A percentile compares a stretch with the other conserved stretches of the same genome.
These are phyloP conservation scores for Wickerhamomyces alni DNA, from an alignment of 805 yeast genomes.

Conservation along the genomic window DNA sequence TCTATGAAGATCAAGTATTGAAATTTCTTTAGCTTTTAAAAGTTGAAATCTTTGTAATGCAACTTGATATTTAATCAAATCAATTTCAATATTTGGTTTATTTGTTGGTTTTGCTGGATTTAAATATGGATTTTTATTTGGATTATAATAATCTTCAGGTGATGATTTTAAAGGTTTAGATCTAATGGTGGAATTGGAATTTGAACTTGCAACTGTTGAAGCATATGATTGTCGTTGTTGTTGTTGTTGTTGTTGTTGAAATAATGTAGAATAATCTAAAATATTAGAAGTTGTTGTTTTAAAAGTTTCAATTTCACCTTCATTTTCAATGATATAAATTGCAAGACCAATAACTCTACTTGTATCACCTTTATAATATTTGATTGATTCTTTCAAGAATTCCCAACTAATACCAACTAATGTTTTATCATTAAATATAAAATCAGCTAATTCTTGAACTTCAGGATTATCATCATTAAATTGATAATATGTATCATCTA, in stretches of 20 bases:
- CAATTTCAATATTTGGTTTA: neutral
- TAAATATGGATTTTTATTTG: neutral
- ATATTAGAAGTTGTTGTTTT: slow-evolving; percentile 5
- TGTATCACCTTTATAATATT: slow-evolving; percentile 40
- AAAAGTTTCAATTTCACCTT: slow-evolving; percentile 25
- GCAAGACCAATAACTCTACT: slow-evolving; percentile 32
- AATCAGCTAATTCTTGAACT: slow-evolving; percentile 27
- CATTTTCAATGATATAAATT: slow-evolving; percentile 26
- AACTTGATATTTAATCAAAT: slow-evolving; percentile 7
- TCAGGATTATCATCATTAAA: slow-evolving; percentile 22
- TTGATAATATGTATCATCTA: slow-evolving; percentile 4
- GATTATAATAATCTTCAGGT: neutral
- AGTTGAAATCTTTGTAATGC: slow-evolving; percentile 11
- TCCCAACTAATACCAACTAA: slow-evolving; percentile 31
- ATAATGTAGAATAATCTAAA: slow-evolving; percentile 5
- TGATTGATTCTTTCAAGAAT: slow-evolving; percentile 34
- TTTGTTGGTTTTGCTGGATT: neutral
- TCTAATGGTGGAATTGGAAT: no score
- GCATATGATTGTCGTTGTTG: no score
- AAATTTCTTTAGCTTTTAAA: slow-evolving; percentile 11
- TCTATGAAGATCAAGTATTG: slow-evolving; percentile 52
- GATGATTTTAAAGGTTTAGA: neutral
- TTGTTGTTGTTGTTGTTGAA: no score
- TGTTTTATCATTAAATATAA: slow-evolving; percentile 28
- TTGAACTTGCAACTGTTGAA: no score